These are phyloP conservation scores for Claviceps lovelessii DNA, from an alignment of 2,329 filamentous ascomycete species.

Conservation along the genomic window DNA sequence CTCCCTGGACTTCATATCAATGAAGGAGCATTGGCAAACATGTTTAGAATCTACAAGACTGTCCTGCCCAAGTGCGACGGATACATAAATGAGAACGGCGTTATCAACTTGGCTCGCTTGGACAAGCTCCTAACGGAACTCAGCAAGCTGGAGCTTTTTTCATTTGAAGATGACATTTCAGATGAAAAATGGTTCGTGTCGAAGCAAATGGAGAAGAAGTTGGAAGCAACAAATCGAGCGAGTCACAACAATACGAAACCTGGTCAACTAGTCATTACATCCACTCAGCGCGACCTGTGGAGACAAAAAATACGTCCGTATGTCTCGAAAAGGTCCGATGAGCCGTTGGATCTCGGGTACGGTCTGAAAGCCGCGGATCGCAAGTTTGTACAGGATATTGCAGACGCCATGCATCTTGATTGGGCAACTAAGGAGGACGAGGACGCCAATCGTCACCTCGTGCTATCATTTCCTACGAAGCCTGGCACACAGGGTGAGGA, in stretches of 20 bases:
- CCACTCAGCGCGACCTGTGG: conserved; percentile 70
- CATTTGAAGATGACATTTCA: conserved; percentile 80
- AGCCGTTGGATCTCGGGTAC: conserved; percentile 58
- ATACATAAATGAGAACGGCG: conserved; percentile 91
- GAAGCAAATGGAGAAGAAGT: conserved; percentile 59
- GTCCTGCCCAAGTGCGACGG: conserved; percentile 76
- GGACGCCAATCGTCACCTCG: conserved; percentile 37
- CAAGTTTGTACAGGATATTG: conserved; percentile 82
- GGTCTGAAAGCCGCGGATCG: conserved; percentile 70
- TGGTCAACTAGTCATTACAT: conserved; percentile 56
- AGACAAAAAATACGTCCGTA: conserved; percentile 67
- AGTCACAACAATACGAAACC: conserved; percentile 39
- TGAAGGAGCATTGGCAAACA: conserved; percentile 86
- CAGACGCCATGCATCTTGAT: conserved; percentile 43
- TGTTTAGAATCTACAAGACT: conserved; percentile 94
- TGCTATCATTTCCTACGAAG: conserved; percentile 31
- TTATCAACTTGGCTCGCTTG: conserved; percentile 75
- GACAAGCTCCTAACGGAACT: conserved; percentile 68
- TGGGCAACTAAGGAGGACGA: conserved; percentile 46
- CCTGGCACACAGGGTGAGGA: conserved; percentile 43
- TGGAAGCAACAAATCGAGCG: conserved; percentile 41
- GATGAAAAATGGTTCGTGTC: conserved; percentile 87
- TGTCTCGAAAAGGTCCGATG: conserved; percentile 51
- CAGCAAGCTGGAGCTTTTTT: conserved; percentile 75
- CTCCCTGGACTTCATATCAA: conserved; percentile 95